These are phyloP conservation scores for Venturia nashicola DNA, from an alignment of 2,329 filamentous ascomycete species.

Conservation along the genomic window DNA sequence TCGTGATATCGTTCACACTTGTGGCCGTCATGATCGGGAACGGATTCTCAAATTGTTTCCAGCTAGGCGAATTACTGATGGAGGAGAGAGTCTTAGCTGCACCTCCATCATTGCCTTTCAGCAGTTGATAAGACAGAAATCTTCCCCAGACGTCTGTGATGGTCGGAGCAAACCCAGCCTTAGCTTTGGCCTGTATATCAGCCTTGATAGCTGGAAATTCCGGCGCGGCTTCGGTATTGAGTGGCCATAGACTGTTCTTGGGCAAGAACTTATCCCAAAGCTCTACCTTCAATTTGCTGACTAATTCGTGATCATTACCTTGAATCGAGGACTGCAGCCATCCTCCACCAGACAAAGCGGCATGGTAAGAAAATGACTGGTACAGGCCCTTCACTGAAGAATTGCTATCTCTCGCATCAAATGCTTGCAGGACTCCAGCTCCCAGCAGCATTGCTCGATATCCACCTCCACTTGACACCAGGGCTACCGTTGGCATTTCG, in stretches of 20 bases:
- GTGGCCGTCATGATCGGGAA: constrained; percentile 34
- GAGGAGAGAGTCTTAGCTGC: constrained; percentile 23
- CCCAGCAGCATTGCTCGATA: constrained; percentile 28
- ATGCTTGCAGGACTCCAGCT: constrained; percentile 29
- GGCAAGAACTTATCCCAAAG: constrained; percentile 30
- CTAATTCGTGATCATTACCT: constrained; percentile 35
- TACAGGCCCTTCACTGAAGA: constrained; percentile 29
- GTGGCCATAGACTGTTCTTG: constrained; percentile 25
- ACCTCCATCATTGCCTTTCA: constrained; percentile 26
- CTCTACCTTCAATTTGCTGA: constrained; percentile 25
- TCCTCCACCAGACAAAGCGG: constrained; percentile 33
- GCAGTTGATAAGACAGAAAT: constrained; percentile 28
- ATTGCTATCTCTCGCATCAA: constrained; percentile 31
- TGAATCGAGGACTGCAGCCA: constrained; percentile 35
- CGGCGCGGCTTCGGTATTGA: constrained; percentile 18
- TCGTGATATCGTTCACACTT: constrained; percentile 18
- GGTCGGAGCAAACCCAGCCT: constrained; percentile 26
- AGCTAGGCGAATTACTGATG: constrained; percentile 24
- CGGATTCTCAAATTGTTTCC: constrained; percentile 27
- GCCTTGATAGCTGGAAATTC: constrained; percentile 21
- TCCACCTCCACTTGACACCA: constrained; percentile 32
- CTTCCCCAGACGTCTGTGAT: constrained; percentile 31
- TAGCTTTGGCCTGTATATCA: constrained; percentile 25
- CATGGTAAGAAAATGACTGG: constrained; percentile 34
- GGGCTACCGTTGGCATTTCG: constrained; percentile 28